Percentiles rank a stretch among this genome's conserved stretches.
Conservation (phyloP, 495 filamentous ascomycete species). For the Hypoxylon rickii region DNA sequence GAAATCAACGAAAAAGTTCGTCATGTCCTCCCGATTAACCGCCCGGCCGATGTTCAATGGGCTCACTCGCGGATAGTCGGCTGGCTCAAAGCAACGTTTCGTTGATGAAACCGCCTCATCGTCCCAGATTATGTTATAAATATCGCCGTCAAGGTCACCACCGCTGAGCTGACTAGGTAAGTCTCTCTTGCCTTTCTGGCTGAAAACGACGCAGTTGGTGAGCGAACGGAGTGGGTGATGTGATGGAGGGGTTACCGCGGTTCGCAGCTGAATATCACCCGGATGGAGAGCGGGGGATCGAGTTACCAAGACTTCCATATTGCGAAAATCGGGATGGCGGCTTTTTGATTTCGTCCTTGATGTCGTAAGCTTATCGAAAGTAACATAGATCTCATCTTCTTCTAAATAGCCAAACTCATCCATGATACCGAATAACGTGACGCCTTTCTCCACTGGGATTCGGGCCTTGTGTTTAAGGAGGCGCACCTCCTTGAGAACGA, state of each 20-base stretch:
- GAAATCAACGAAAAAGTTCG: conserved; percentile 76
- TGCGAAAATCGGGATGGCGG: conserved; percentile 27
- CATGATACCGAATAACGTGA: conserved; percentile 78
- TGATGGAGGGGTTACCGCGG: conserved; percentile 54
- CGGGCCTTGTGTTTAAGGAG: conserved; percentile 76
- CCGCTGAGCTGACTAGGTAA: conserved; percentile 77
- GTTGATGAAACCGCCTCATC: conserved; percentile 38
- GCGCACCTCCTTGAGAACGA: conserved; percentile 66
- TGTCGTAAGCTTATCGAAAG: conserved; percentile 51
- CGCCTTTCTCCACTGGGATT: conserved; percentile 69
- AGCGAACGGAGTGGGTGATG: conserved; percentile 63
- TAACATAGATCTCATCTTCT: conserved; percentile 69
- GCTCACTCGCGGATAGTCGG: conserved; percentile 65
- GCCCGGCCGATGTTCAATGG: conserved; percentile 60
- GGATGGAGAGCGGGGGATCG: conserved; percentile 77
- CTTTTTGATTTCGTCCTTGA: conserved; percentile 6
- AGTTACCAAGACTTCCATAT: conserved; percentile 58
- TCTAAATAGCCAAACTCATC: conserved; percentile 74
- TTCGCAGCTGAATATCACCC: conserved; percentile 73
- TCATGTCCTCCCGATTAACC: conserved; percentile 66
- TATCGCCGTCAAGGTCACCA: conserved; percentile 82
- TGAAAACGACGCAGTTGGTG: conserved; percentile 79
- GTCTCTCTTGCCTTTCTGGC: conserved; percentile 67
- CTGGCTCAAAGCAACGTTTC: conserved; percentile 52
- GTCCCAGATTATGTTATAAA: conserved; percentile 78